Percentiles rank a stretch among this genome's conserved stretches.
Conservation (phyloP, 768 basidiomycete genomes). For the Xanthoconium stramineum region DNA sequence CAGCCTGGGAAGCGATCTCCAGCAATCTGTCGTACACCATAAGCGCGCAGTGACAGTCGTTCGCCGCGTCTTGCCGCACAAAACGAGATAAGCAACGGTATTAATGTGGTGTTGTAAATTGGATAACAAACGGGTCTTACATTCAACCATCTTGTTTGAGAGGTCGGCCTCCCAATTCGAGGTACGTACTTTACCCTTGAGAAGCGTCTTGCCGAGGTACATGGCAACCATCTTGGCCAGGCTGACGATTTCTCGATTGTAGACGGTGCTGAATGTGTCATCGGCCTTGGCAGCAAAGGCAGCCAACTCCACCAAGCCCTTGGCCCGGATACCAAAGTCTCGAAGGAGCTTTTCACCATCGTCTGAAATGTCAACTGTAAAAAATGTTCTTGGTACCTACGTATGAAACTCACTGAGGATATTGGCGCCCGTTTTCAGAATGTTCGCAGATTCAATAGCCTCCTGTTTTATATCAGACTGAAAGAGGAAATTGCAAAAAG, state of each 20-base stretch:
- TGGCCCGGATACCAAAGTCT: conserved; percentile 43
- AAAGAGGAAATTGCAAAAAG: neutral
- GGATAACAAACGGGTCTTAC: conserved; percentile 19
- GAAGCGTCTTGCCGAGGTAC: conserved; percentile 38
- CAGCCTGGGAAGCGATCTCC: conserved; percentile 26
- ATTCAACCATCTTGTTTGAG: conserved; percentile 36
- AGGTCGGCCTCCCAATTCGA: conserved; percentile 46
- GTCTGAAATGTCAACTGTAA: conserved; percentile 25
- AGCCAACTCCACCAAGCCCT: conserved; percentile 45
- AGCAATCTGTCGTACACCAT: conserved; percentile 41
- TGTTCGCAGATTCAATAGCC: conserved; percentile 39
- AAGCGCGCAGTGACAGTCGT: conserved; percentile 48
- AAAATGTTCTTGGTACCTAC: neutral
- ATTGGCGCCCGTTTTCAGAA: conserved; percentile 47
- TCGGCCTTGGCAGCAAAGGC: conserved; percentile 41
- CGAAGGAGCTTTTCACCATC: conserved; percentile 48
- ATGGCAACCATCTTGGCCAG: conserved; percentile 42
- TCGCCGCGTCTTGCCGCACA: conserved; percentile 42
- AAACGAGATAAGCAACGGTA: neutral
- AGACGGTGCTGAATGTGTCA: conserved; percentile 28
- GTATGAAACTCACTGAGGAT: conserved; percentile 39
- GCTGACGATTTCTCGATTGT: conserved; percentile 40
- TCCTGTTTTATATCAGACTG: conserved; percentile 30
- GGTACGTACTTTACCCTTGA: conserved; percentile 45
- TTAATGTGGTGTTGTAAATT: neutral